Percentiles rank a stretch among this genome's conserved stretches.
Conservation (phyloP, 768 basidiomycete species). For the Suillus discolor region DNA sequence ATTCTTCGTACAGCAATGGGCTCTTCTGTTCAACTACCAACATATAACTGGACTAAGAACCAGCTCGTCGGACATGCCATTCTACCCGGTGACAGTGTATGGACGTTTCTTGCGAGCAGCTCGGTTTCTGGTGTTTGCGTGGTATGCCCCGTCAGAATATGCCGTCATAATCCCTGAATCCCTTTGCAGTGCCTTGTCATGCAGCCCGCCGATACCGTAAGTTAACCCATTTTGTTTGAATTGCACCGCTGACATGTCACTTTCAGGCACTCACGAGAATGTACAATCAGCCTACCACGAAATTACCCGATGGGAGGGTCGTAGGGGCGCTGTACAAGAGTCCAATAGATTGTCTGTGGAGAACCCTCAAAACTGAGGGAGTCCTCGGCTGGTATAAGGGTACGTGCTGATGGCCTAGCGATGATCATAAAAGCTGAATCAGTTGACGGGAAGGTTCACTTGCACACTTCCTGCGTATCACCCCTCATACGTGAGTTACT, state of each 20-base stretch:
- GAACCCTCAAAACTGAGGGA: conserved; percentile 90
- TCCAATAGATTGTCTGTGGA: conserved; percentile 96
- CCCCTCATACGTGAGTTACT: conserved; percentile 79
- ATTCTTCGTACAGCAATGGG: conserved; percentile 95
- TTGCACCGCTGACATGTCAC: conserved; percentile 6
- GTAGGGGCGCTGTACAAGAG: conserved; percentile 84
- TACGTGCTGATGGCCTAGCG: conserved; percentile 24
- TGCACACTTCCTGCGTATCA: conserved; percentile 91
- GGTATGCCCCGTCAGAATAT: conserved; percentile 44
- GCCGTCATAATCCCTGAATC: conserved; percentile 2
- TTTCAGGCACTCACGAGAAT: conserved; percentile 83
- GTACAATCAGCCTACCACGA: conserved; percentile 91
- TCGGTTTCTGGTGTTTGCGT: conserved; percentile 91
- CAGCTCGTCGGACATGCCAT: conserved; percentile 70
- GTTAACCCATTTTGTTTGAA: conserved; percentile 24
- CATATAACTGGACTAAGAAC: conserved; percentile 92
- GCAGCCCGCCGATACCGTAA: conserved; percentile 92
- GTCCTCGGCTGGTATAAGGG: conserved; percentile 97
- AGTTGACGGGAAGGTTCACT: conserved; percentile 65
- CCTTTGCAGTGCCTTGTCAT: conserved; percentile 73
- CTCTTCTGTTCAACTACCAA: conserved; percentile 92
- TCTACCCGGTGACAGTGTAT: conserved; percentile 73
- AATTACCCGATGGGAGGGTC: conserved; percentile 67
- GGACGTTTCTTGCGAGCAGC: conserved; percentile 88
- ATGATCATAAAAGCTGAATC: background rate